Evolutionary conservation across 768 basidiomycete species (phyloP).

Genomic region (Dentipellis sp.): DNA sequence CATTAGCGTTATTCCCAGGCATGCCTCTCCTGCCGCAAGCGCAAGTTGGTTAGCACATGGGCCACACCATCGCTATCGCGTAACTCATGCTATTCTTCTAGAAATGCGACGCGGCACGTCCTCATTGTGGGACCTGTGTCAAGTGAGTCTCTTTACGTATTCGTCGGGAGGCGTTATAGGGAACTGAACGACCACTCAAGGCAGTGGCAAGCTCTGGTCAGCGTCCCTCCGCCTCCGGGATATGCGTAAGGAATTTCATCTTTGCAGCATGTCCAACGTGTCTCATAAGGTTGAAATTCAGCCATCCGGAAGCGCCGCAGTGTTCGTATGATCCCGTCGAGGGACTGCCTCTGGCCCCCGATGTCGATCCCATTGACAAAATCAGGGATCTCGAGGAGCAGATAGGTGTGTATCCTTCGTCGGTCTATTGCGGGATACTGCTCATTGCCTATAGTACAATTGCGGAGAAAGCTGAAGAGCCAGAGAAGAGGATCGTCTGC

Average conservation of each 20-base stretch:
- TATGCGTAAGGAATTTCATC: constrained; percentile 51
- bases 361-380: constrained; percentile 71
- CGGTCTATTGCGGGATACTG: constrained; percentile 2
- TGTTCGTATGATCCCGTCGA: constrained; percentile 85
- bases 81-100: constrained; percentile 19
- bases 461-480: constrained; percentile 56
- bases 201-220: constrained; percentile 74
- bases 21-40: constrained; percentile 73
- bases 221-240: constrained; percentile 78
- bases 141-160: constrained; percentile 41
- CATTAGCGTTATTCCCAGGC: constrained; percentile 33
- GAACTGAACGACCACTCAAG: constrained; percentile 27
- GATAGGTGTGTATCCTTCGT: constrained; percentile 41
- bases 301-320: constrained; percentile 79
- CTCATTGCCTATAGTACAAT: constrained; percentile 34
- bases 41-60: constrained; percentile 57
- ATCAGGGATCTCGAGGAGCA: constrained; percentile 71
- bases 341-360: constrained; percentile 66
- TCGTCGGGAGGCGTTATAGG: not conserved
- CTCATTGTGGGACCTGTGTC: constrained; percentile 78
- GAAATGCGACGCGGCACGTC: constrained; percentile 87
- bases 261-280: constrained; percentile 4
- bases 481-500: constrained; percentile 28
- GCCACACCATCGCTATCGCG: not conserved
- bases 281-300: constrained; percentile 17